Conservation (phyloP, 257 asterid genomes). For the Solanum bulbocastanum region DNA sequence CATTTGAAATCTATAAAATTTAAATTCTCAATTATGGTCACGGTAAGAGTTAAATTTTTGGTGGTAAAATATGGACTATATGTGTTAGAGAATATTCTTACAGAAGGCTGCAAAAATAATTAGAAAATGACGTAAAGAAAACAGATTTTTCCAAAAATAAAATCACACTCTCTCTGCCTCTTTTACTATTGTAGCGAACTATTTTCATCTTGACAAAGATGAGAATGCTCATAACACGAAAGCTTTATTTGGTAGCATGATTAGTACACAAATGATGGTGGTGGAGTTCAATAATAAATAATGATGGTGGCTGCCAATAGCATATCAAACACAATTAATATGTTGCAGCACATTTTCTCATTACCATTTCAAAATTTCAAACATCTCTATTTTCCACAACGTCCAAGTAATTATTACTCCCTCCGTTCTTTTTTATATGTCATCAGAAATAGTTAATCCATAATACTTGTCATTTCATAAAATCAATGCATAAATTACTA, state of each 20-base stretch:
- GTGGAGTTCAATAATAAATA: background rate
- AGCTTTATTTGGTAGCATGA: constrained; percentile 23
- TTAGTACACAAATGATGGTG: constrained; percentile 6
- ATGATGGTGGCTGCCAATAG: background rate
- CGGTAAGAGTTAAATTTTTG: background rate
- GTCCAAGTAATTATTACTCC: background rate
- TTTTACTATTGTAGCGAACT: background rate
- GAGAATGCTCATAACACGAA: constrained; percentile 4
- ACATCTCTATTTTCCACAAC: background rate
- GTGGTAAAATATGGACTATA: background rate
- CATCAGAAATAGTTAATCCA: too few relatives aligned
- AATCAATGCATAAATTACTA: too few relatives aligned
- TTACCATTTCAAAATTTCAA: background rate
- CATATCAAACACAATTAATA: background rate
- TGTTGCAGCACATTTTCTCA: background rate
- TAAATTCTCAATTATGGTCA: too few relatives aligned
- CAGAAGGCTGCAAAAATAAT: constrained; percentile 10
- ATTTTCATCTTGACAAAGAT: background rate
- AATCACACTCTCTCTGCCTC: background rate
- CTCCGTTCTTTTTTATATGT: too few relatives aligned
- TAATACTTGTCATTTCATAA: too few relatives aligned
- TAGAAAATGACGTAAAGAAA: background rate
- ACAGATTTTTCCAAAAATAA: background rate
- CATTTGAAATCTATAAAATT: too few relatives aligned
- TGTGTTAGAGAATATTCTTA: background rate